Conservation (phyloP, 2,329 filamentous ascomycete species). For the Cadophora malorum region DNA sequence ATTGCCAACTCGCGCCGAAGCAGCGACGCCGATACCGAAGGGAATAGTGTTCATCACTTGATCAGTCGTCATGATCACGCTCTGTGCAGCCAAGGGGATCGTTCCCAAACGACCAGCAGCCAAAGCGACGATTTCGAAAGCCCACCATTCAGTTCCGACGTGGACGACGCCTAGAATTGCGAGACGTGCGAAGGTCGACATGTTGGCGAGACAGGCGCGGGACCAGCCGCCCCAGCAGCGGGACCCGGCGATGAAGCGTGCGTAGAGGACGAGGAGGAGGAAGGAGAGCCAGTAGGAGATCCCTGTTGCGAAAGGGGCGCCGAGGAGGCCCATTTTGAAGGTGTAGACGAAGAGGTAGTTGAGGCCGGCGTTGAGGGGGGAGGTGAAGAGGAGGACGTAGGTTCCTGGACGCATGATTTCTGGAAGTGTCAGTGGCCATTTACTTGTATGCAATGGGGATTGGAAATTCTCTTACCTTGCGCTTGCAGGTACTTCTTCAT, state of each 20-base stretch:
- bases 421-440: conserved; percentile 28
- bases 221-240: conserved; percentile 83
- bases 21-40: conserved; percentile 84
- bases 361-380: conserved; percentile 79
- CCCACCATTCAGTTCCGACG: conserved; percentile 94
- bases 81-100: conserved; percentile 80
- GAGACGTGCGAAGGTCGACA: conserved; percentile 74
- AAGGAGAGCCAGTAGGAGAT: conserved; percentile 89
- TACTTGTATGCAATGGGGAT: conserved; percentile 50
- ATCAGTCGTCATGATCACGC: conserved; percentile 88
- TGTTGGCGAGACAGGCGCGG: conserved; percentile 67
- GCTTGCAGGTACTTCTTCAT: conserved; percentile 90
- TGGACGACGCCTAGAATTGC: conserved; percentile 80
- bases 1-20: conserved; percentile 80
- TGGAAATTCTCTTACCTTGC: conserved; percentile 67
- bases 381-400: conserved; percentile 82
- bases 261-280: conserved; percentile 74
- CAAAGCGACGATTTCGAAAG: conserved; percentile 87
- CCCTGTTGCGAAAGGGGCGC: conserved; percentile 81
- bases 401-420: conserved; percentile 80
- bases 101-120: conserved; percentile 83
- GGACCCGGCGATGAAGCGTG: conserved; percentile 71
- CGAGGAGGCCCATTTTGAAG: conserved; percentile 73
- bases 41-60: conserved; percentile 82
- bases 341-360: conserved; percentile 83